phyloP scores from a whole-genome alignment of 306 rosid species.

The Cyamopsis tetragonoloba region DNA sequence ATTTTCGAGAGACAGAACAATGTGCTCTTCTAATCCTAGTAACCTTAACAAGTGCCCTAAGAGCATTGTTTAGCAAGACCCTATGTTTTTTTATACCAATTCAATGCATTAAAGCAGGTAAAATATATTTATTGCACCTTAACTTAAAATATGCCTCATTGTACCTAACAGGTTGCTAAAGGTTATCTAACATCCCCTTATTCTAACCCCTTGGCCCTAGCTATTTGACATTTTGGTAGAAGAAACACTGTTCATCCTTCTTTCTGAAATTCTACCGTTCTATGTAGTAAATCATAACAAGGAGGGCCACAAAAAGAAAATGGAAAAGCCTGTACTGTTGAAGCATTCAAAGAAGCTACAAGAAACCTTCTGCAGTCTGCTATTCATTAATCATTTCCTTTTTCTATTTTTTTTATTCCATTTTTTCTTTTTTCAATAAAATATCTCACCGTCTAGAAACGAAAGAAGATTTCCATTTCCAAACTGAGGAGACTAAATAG shows the following conservation, averaged over 20 bases:
- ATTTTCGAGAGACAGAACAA: no score
- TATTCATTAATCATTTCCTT: no score
- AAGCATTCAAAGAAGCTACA: not conserved
- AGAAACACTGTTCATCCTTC: not conserved
- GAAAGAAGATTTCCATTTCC: no score
- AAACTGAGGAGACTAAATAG: not conserved
- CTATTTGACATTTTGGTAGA: not conserved
- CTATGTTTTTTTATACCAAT: no score
- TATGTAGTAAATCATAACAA: not conserved
- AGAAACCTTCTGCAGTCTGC: not conserved
- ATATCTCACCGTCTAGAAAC: no score
- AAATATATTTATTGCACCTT: no score
- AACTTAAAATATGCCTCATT: not conserved
- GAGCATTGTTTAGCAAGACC: no score
- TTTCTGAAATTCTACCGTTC: not conserved
- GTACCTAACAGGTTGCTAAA: not conserved
- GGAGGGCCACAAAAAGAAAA: not conserved
- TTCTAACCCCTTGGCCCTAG: not conserved
- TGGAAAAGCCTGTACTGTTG: not conserved
- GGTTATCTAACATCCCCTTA: not conserved
- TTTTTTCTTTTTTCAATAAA: no score
- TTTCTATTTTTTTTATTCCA: no score
- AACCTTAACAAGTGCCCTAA: no score
- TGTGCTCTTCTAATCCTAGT: no score
- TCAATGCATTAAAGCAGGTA: no score